Evolutionary conservation across 768 basidiomycete genomes (phyloP), one percentile per base, ranked within the genome.

Genomic region (Leucosporidium creatinivorum): DNA sequence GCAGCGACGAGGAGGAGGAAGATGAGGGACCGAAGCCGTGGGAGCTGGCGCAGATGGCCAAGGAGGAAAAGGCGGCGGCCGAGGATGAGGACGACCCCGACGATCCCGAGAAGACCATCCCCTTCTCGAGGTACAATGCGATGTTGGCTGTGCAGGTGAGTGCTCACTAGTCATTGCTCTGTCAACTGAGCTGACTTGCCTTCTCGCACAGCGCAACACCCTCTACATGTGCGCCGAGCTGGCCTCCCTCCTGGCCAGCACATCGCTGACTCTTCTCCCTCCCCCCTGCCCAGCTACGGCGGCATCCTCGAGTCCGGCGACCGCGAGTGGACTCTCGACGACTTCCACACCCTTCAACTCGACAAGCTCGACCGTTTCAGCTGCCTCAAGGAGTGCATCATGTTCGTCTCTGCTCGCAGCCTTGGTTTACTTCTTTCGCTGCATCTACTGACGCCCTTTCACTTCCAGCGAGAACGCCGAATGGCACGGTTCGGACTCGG

Each of bases 301-400:
- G 91, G 92, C 0, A 93, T 93, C 23, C 88, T 85, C 72, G 93
- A 94, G 77, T 82, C 84, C 21, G 88, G 89, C 0, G 82, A 87
- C 18, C 83, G 85, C 28, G 92, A 96, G 77, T 92, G 89, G 72
- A 93, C 91, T 0, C 80, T 96, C 9, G 91, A 93, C 75, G 93
- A 94, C 74, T 96, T 93, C 74, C 81, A 91, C 77, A 81, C 84
- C 2, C 78, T 96, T 17, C 84, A 86, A 66, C 81, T 96, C 25
- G 91, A 93, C 74, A 93, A 93, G 77, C 80, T 93, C 78, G 92
- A 93, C 50, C 79, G 82, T 15, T 93, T 84, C 74, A 76, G 81
- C 2, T 91, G 90, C 72, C 80, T 93, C 73, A 89, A 85, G 28
- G 86, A 84, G 10, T 88, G 87, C 70, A 83, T 82, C 62, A 85